Evolutionary conservation across 2,329 filamentous ascomycete species (phyloP).

Genomic region (Orbilia blumenaviensis): DNA sequence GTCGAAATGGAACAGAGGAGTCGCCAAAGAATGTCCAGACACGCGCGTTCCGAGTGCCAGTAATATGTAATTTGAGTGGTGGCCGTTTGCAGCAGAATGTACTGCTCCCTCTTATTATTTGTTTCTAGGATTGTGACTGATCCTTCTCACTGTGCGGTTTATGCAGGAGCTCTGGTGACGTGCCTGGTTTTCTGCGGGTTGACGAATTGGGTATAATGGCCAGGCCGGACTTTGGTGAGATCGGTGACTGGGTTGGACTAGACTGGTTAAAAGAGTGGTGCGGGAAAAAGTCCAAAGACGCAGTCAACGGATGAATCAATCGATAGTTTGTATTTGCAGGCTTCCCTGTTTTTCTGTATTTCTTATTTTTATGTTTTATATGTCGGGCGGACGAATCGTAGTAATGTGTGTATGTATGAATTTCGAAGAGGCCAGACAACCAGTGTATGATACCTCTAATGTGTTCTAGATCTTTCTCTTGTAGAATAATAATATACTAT

Average conservation of each 20-base stretch:
- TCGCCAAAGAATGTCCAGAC: conserved; percentile 20
- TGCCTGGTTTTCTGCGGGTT: conserved; percentile 29
- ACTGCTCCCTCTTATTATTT: conserved; percentile 9
- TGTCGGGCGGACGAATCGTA: conserved; percentile 5
- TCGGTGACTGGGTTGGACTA: conserved; percentile 35
- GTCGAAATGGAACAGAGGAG: conserved; percentile 9
- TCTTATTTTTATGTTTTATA: neutral
- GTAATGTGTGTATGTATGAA: no score
- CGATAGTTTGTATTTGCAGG: neutral
- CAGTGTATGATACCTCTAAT: conserved; percentile 27
- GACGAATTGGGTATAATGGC: conserved; percentile 43
- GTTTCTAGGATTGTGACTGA: conserved; percentile 32
- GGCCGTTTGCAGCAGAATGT: conserved; percentile 38
- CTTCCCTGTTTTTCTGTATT: conserved; percentile 17
- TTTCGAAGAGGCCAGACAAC: conserved; percentile 42
- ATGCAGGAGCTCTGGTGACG: conserved; percentile 45
- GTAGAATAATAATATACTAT: neutral
- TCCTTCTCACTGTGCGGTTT: conserved; percentile 26
- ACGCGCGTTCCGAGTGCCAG: conserved; percentile 42
- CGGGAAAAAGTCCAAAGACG: conserved; percentile 20
- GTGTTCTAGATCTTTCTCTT: conserved; percentile 16
- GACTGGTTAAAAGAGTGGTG: neutral
- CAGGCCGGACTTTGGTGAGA: conserved; percentile 20
- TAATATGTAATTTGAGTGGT: conserved; percentile 29
- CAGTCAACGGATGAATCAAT: conserved; percentile 18